phyloP scores from a whole-genome alignment of 2,329 filamentous ascomycete species.

The Calonectria hawksworthii region DNA sequence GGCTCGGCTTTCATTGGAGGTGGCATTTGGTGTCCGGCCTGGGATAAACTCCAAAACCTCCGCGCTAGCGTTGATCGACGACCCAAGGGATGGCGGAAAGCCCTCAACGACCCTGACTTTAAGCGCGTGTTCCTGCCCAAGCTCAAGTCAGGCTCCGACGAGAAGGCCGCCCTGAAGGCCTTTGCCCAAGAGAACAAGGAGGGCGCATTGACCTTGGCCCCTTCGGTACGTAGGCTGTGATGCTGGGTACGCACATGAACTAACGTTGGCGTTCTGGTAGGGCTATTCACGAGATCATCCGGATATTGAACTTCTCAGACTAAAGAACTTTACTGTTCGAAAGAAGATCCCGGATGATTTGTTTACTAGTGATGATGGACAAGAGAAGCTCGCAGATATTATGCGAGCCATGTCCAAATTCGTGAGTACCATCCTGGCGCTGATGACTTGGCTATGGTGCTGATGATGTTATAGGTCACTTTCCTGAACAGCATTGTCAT shows the following conservation, averaged over 20 bases:
- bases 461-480: conserved; percentile 66
- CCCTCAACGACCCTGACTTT: conserved; percentile 73
- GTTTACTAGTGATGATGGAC: conserved; percentile 72
- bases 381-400: conserved; percentile 75
- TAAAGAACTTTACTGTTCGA: conserved; percentile 83
- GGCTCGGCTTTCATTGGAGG: conserved; percentile 81
- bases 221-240: conserved; percentile 73
- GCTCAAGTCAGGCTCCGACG: conserved; percentile 48
- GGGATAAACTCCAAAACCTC: conserved; percentile 76
- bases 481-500: conserved; percentile 81
- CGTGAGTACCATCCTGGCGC: conserved; percentile 66
- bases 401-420: conserved; percentile 81
- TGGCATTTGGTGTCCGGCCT: conserved; percentile 85
- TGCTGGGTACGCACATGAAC: neutral
- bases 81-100: conserved; percentile 76
- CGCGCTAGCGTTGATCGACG: conserved; percentile 82
- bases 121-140: conserved; percentile 74
- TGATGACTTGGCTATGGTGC: neutral
- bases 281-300: conserved; percentile 81
- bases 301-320: conserved; percentile 84
- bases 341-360: conserved; percentile 76
- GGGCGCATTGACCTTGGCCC: conserved; percentile 86
- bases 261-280: conserved; percentile 64
- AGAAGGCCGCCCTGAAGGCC: conserved; percentile 73
- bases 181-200: conserved; percentile 80